Conservation (phyloP, 176 grass and related monocot species). For the Rhynchospora pubera region DNA sequence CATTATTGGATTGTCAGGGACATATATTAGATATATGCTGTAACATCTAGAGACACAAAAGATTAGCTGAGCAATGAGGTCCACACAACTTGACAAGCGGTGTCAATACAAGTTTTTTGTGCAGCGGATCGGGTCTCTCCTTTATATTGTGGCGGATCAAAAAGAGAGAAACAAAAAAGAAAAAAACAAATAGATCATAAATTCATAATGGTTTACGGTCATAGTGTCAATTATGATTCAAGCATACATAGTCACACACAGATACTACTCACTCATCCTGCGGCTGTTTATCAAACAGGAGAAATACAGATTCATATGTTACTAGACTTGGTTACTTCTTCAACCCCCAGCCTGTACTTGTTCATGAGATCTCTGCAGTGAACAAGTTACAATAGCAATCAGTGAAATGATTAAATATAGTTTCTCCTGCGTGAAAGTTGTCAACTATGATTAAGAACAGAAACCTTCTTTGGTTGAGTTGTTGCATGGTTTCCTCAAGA, state of each 20-base stretch:
- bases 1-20: not conserved
- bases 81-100: too few species aligned
- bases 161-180: too few species aligned
- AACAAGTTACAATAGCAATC: not conserved
- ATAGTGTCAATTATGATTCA: too few species aligned
- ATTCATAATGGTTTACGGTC: too few species aligned
- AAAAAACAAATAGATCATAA: too few species aligned
- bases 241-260: too few species aligned
- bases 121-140: too few species aligned
- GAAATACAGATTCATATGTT: not conserved
- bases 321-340: not conserved
- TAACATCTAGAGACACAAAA: not conserved
- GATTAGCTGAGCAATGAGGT: too few species aligned
- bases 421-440: not conserved
- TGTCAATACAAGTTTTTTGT: too few species aligned
- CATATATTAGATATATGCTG: not conserved
- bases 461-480: conserved; percentile 37
- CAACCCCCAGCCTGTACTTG: not conserved
- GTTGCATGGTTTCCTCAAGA: conserved; percentile 35
- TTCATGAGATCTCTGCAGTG: conserved; percentile 8
- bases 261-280: not conserved
- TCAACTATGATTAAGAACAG: not conserved
- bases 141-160: too few species aligned
- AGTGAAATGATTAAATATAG: not conserved
- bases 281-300: not conserved